These are phyloP conservation scores for Puccinellia tenuiflora DNA, from an alignment of 176 grass and related monocot species.

Conservation along the genomic window DNA sequence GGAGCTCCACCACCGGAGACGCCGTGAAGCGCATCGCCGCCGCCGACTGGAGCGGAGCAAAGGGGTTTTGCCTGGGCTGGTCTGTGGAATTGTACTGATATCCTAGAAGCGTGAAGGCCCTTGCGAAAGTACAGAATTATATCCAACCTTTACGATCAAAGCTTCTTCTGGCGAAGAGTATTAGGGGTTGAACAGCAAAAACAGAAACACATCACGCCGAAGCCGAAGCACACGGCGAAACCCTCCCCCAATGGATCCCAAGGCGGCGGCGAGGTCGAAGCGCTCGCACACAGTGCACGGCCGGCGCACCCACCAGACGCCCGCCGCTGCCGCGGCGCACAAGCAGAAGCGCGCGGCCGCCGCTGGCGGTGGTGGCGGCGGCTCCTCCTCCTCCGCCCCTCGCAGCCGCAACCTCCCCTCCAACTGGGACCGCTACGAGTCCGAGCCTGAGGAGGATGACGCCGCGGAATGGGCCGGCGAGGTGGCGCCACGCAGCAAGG, in stretches of 20 bases:
- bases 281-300: conserved; percentile 69
- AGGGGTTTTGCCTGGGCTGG: neutral
- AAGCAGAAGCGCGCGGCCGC: conserved; percentile 50
- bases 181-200: neutral
- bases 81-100: neutral
- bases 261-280: conserved; percentile 83
- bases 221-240: neutral
- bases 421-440: conserved; percentile 74
- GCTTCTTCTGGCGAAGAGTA: neutral
- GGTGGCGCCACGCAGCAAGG: conserved; percentile 69
- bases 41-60: neutral
- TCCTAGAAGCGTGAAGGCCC: neutral
- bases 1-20: conserved; percentile 87
- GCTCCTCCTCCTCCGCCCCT: neutral
- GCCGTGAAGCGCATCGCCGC: conserved; percentile 68
- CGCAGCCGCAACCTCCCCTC: conserved; percentile 55
- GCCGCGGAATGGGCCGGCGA: conserved; percentile 26
- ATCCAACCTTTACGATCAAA: neutral
- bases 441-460: conserved; percentile 20
- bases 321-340: conserved; percentile 48
- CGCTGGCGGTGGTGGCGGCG: neutral
- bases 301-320: conserved; percentile 57
- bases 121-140: neutral
- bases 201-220: neutral
- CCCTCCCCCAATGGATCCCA: conserved; percentile 67